Evolutionary conservation across 352 stramenopile genomes (phyloP), one percentile per base, ranked within the genome.

Genomic region (Phytophthora europaea): DNA sequence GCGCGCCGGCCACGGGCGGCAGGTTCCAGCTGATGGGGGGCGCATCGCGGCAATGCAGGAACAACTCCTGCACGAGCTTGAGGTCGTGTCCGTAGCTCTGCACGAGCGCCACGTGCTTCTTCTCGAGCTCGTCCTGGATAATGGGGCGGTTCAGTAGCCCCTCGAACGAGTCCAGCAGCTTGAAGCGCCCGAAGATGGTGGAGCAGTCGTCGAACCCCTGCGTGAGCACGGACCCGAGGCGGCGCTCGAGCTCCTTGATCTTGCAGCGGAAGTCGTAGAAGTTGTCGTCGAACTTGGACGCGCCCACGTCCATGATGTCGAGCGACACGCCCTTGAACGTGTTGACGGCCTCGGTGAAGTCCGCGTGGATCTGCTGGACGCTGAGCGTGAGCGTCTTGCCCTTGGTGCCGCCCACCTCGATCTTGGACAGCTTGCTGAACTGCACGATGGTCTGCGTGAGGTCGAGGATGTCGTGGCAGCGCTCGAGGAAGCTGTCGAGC

Each of bases 301-400:
- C 97, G 20, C 90, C 93, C 22, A 99, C 97, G 71, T 99, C 96
- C 96, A 99, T 98, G 43, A 99, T 99, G 76, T 99, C 98, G 55
- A 98, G 98, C 0, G 96, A 97, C 2, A 99, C 94, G 56, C 85
- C 88, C 76, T 99, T 99, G 77, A 99, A 98, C 53, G 87, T 94
- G 60, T 98, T 93, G 10, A 99, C 96, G 0, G 97, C 95, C 15
- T 89, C 82, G 16, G 95, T 92, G 75, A 99, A 99, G 81, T 99
- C 98, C 6, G 87, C 67, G 69, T 99, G 94, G 74, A 99, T 99
- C 76, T 99, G 90, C 50, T 98, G 93, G 13, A 99, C 95, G 26
- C 88, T 97, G 7, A 96, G 73, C 31, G 96, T 99, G 15, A 99
- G 82, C 20, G 94, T 98, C 76, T 98, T 99, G 16, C 97, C 97